Evolutionary conservation across 1,284 basidiomycete species (phyloP).

Genomic region (Pascua guehoae): DNA sequence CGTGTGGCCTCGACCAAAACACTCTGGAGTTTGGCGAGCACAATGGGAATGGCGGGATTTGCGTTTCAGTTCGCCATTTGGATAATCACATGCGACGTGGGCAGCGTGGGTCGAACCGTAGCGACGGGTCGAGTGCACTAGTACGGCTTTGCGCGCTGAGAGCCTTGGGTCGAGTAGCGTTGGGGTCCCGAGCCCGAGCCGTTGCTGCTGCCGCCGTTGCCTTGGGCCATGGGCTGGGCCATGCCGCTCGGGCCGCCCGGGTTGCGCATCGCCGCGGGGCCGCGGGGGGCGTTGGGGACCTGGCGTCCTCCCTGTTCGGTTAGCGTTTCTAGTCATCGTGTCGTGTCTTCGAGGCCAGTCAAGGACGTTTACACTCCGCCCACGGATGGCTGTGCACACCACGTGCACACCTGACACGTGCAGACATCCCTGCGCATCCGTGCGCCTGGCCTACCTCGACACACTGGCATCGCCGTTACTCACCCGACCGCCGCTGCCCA

Average conservation of each 20-base stretch:
- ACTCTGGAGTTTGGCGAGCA: too few relatives aligned
- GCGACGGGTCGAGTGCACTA: constrained; percentile 8
- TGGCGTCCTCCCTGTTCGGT: constrained; percentile 13
- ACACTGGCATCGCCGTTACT: not conserved
- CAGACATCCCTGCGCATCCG: too few relatives aligned
- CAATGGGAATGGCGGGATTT: too few relatives aligned
- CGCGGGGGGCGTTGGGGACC: constrained; percentile 45
- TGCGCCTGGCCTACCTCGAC: too few relatives aligned
- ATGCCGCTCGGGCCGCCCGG: constrained; percentile 38
- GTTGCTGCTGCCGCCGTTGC: constrained; percentile 46
- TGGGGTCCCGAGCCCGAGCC: constrained; percentile 65
- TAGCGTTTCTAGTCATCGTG: not conserved
- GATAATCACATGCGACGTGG: too few relatives aligned
- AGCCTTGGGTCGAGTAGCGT: constrained; percentile 52
- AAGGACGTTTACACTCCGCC: too few relatives aligned
- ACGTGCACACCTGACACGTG: too few relatives aligned
- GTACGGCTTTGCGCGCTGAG: constrained; percentile 45
- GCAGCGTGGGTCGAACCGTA: too few relatives aligned
- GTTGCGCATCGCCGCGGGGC: constrained; percentile 51
- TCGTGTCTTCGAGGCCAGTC: not conserved
- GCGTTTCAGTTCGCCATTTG: too few relatives aligned
- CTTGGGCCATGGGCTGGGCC: constrained; percentile 50
- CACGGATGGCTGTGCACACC: too few relatives aligned
- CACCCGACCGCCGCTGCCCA: constrained; percentile 33
- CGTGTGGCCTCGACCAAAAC: too few relatives aligned